Evolutionary conservation across 169 alveolate genomes (phyloP).

Genomic region (Plasmodium knowlesi): DNA sequence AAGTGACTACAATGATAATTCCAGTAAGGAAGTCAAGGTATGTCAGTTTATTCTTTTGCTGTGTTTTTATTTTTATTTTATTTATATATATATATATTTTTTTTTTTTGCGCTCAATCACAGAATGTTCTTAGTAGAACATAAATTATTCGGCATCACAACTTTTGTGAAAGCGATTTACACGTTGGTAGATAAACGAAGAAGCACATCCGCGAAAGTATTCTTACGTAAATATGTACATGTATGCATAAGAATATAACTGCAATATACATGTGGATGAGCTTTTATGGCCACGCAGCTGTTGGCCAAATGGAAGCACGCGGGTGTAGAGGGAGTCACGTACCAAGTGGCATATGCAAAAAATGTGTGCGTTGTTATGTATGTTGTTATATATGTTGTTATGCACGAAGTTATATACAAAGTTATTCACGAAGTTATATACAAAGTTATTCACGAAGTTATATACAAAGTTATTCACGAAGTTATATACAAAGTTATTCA

Average conservation of each 20-base stretch:
- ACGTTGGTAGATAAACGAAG: not conserved
- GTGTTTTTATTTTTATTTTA: not conserved
- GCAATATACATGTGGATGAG: not conserved
- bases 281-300: not conserved
- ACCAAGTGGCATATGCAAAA: not conserved
- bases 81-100: not conserved
- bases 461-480: not conserved
- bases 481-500: not conserved
- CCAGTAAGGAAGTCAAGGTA: not conserved
- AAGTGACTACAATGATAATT: not conserved
- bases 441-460: not conserved
- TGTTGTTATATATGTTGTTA: not conserved
- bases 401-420: not conserved
- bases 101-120: not conserved
- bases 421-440: not conserved
- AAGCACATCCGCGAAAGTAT: not conserved
- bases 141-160: not conserved
- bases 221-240: not conserved
- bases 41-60: not conserved
- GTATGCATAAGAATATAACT: not conserved
- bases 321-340: not conserved
- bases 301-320: not conserved
- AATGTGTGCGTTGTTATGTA: not conserved
- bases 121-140: not conserved
- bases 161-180: not conserved